These are phyloP conservation scores for Podospora pseudopauciseta DNA, from an alignment of 495 filamentous ascomycete genomes.

Conservation along the genomic window DNA sequence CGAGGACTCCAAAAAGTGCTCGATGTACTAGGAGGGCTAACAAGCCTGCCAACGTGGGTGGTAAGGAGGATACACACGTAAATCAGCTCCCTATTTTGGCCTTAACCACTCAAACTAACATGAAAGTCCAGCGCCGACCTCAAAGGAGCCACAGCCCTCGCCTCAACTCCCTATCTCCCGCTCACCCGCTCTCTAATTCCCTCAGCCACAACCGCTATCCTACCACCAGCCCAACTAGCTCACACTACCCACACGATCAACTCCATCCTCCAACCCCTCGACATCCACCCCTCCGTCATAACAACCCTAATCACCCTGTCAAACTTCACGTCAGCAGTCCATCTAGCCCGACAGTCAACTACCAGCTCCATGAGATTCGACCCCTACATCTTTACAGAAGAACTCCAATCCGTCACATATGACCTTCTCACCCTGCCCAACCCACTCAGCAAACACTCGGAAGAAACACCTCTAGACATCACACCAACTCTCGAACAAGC, in stretches of 20 bases:
- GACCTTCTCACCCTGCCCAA: conserved; percentile 23
- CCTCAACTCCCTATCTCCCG: conserved; percentile 23
- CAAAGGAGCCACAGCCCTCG: conserved; percentile 28
- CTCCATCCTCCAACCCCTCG: conserved; percentile 18
- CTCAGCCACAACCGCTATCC: not conserved
- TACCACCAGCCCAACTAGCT: not conserved
- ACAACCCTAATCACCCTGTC: conserved; percentile 18
- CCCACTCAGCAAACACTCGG: conserved; percentile 19
- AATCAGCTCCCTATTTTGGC: conserved; percentile 15
- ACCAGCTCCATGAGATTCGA: conserved; percentile 19
- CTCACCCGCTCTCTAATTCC: conserved; percentile 15
- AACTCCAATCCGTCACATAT: conserved; percentile 26
- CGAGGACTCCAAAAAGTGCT: conserved; percentile 28
- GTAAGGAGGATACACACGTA: conserved; percentile 25
- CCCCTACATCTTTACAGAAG: conserved; percentile 29
- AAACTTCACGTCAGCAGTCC: conserved; percentile 19
- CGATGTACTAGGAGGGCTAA: conserved; percentile 22
- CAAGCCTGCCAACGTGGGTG: conserved; percentile 19
- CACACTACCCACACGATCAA: conserved; percentile 4
- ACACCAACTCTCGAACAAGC: conserved; percentile 20
- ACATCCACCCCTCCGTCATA: conserved; percentile 17
- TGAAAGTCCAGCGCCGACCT: conserved; percentile 25
- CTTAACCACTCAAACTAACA: not conserved
- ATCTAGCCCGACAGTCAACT: conserved; percentile 17
- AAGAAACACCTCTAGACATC: not conserved